Conservation (phyloP, 2,329 filamentous ascomycete species). For the Diaporthe sp. region DNA sequence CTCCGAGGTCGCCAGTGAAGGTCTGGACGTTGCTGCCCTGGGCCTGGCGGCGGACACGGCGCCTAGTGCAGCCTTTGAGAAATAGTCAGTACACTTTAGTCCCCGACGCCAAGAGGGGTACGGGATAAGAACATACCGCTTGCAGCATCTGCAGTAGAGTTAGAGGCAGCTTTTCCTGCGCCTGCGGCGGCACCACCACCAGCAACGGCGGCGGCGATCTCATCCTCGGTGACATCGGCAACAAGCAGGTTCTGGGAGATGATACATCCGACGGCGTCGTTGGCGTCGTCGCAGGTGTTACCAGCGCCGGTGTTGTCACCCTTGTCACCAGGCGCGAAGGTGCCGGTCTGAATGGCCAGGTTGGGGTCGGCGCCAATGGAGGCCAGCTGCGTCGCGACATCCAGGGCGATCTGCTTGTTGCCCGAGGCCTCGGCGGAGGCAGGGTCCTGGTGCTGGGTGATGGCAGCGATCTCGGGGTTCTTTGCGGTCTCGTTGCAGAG, state of each 20-base stretch:
- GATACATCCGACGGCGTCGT: constrained; percentile 69
- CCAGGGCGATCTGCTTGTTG: constrained; percentile 74
- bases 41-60: constrained; percentile 30
- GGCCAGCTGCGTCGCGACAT: constrained; percentile 71
- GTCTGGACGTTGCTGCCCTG: constrained; percentile 58
- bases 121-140: not conserved
- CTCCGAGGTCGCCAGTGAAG: constrained; percentile 61
- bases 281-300: constrained; percentile 66
- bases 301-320: constrained; percentile 50
- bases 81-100: not conserved
- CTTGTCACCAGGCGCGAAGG: constrained; percentile 69
- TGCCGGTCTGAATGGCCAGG: constrained; percentile 72
- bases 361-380: constrained; percentile 73
- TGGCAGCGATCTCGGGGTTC: constrained; percentile 76
- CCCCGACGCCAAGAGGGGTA: too few species aligned
- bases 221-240: constrained; percentile 65
- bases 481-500: constrained; percentile 69
- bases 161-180: constrained; percentile 24
- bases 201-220: constrained; percentile 67
- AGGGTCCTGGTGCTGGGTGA: constrained; percentile 78
- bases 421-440: constrained; percentile 69
- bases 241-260: constrained; percentile 68
- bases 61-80: constrained; percentile 6
- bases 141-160: constrained; percentile 42
- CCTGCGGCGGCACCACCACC: constrained; percentile 44